Conservation (phyloP, 179 eudicot species). For the Silene vulgaris region DNA sequence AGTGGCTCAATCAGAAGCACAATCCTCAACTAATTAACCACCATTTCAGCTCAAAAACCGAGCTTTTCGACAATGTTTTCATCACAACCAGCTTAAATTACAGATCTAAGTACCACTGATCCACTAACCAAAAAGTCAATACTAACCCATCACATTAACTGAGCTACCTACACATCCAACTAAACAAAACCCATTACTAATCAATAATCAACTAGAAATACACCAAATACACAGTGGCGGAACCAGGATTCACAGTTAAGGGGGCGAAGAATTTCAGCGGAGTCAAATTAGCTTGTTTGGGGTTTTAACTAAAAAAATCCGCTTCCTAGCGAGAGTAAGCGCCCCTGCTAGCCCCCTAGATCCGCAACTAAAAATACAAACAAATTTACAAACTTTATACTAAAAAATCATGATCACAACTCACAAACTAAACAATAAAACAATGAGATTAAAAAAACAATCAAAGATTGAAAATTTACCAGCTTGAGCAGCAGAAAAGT, state of each 20-base stretch:
- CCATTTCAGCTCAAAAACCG: neutral
- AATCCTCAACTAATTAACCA: neutral
- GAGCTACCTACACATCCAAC: conserved; percentile 4
- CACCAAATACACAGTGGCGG: too few relatives aligned
- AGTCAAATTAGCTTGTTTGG: too few relatives aligned
- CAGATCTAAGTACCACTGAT: conserved; percentile 13
- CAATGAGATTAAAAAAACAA: neutral
- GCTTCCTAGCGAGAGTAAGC: neutral
- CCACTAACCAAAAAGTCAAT: conserved; percentile 1
- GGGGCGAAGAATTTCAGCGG: too few relatives aligned
- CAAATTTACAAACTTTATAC: neutral
- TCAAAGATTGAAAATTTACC: conserved; percentile 26
- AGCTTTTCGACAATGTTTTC: neutral
- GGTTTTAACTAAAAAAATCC: too few relatives aligned
- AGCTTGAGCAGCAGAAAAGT: conserved; percentile 31
- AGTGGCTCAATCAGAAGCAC: neutral
- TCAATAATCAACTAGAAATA: conserved; percentile 9
- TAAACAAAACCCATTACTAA: conserved; percentile 12
- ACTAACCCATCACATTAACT: conserved; percentile 20
- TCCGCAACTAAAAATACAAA: neutral
- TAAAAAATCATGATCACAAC: neutral
- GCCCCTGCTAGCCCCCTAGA: too few relatives aligned
- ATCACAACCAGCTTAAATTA: conserved; percentile 1
- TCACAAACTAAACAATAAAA: neutral
- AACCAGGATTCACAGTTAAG: too few relatives aligned